phyloP scores from a whole-genome alignment of 2,329 filamentous ascomycete genomes.

The Colletotrichum caudatum region DNA sequence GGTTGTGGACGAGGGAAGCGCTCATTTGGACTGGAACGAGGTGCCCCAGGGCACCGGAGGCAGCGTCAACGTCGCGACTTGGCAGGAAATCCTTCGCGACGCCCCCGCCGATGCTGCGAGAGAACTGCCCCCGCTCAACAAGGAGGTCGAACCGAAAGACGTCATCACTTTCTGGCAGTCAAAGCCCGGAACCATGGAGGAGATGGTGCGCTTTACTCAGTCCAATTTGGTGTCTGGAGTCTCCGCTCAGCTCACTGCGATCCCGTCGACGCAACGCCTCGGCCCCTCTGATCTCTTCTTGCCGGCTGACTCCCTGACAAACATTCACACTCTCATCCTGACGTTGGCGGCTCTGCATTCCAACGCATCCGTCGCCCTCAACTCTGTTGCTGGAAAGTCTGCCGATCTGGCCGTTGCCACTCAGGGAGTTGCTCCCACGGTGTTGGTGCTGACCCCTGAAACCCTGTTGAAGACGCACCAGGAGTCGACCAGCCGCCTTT shows the following conservation, averaged over 20 bases:
- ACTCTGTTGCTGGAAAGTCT: slow-evolving; percentile 82
- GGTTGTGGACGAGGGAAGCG: slow-evolving; percentile 91
- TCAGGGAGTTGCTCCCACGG: slow-evolving; percentile 80
- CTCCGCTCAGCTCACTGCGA: slow-evolving; percentile 78
- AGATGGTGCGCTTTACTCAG: slow-evolving; percentile 86
- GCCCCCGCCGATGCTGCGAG: slow-evolving; percentile 67
- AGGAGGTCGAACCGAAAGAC: slow-evolving; percentile 64
- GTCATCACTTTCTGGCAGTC: slow-evolving; percentile 76
- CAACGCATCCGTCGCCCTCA: slow-evolving; percentile 88
- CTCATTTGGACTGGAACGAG: slow-evolving; percentile 96
- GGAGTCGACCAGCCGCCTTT: slow-evolving; percentile 69
- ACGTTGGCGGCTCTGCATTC: slow-evolving; percentile 86
- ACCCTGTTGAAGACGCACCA: slow-evolving; percentile 77
- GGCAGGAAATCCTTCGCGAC: slow-evolving; percentile 89
- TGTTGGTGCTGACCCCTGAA: slow-evolving; percentile 82
- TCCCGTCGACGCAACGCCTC: slow-evolving; percentile 82
- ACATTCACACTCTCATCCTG: slow-evolving; percentile 82
- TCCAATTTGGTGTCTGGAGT: slow-evolving; percentile 89
- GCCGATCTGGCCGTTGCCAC: slow-evolving; percentile 80
- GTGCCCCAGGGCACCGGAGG: slow-evolving; percentile 81
- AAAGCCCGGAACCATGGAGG: slow-evolving; percentile 64
- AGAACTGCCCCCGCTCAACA: slow-evolving; percentile 74
- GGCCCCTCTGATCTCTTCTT: slow-evolving; percentile 83
- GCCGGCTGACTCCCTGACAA: slow-evolving; percentile 83
- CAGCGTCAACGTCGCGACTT: slow-evolving; percentile 85